A percentile compares a stretch with the other conserved stretches of the same genome.
These are phyloP conservation scores for Yamadazyma diddensiae DNA, from an alignment of 1,139 yeast genomes.

Conservation along the genomic window DNA sequence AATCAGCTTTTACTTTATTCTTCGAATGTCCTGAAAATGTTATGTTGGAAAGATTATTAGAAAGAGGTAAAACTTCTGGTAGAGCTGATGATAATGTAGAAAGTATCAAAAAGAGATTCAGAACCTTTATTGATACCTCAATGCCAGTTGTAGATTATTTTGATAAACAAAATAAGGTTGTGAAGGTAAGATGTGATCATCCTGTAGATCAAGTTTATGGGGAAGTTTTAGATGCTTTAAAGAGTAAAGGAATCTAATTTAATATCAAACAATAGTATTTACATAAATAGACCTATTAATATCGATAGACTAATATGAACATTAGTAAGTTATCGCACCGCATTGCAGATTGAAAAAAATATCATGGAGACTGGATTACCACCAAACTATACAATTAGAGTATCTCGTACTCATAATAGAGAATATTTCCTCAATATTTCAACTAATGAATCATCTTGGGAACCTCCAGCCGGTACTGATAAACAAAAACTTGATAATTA, in stretches of 20 bases:
- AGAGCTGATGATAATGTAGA: slow-evolving; percentile 92
- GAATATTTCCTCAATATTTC: slow-evolving; percentile 77
- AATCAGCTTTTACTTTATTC: slow-evolving; percentile 75
- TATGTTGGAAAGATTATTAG: slow-evolving; percentile 80
- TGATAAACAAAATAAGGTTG: slow-evolving; percentile 71
- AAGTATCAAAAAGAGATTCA: slow-evolving; percentile 84
- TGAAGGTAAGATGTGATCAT: slow-evolving; percentile 73
- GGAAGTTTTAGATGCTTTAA: slow-evolving; percentile 67
- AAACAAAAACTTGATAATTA: slow-evolving; percentile 55
- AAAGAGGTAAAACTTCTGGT: slow-evolving; percentile 94
- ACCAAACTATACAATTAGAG: slow-evolving; percentile 75
- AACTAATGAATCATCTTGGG: slow-evolving; percentile 82
- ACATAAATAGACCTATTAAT: too few relatives aligned
- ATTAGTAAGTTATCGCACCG: too few relatives aligned
- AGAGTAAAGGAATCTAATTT: slow-evolving; percentile 32
- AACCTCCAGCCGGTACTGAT: slow-evolving; percentile 85
- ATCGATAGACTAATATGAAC: too few relatives aligned
- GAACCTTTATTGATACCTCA: slow-evolving; percentile 80
- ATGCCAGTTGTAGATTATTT: slow-evolving; percentile 93
- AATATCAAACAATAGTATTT: too few relatives aligned
- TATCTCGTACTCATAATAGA: slow-evolving; percentile 76
- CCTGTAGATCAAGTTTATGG: slow-evolving; percentile 75
- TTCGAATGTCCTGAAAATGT: slow-evolving; percentile 92
- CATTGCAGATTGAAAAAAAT: too few relatives aligned
- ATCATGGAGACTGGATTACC: slow-evolving; percentile 70